phyloP scores from a whole-genome alignment of 352 stramenopile species.

The Phytophthora pinifolia region DNA sequence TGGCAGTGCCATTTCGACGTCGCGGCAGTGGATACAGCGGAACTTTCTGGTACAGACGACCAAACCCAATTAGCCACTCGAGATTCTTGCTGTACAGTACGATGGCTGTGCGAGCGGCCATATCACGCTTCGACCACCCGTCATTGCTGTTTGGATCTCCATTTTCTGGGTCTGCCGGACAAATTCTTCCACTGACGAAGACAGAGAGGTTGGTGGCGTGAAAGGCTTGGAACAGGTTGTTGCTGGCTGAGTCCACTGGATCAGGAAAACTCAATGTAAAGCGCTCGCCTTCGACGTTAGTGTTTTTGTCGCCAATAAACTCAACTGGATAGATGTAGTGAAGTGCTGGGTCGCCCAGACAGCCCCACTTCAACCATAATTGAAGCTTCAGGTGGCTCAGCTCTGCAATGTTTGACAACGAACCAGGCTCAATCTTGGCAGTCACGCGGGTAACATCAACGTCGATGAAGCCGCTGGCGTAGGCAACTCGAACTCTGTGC shows the following conservation, averaged over 20 bases:
- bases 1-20: conserved; percentile 1
- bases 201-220: conserved; percentile 38
- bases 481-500: conserved; percentile 35
- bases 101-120: conserved; percentile 53
- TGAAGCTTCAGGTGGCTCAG: conserved; percentile 52
- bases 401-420: conserved; percentile 61
- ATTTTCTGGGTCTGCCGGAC: conserved; percentile 22
- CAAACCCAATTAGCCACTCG: conserved; percentile 73
- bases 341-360: conserved; percentile 22
- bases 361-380: conserved; percentile 49
- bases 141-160: conserved; percentile 16
- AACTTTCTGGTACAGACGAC: conserved; percentile 45
- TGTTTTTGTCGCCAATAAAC: conserved; percentile 20
- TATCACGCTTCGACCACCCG: conserved; percentile 51
- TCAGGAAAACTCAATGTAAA: conserved; percentile 10
- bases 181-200: conserved; percentile 49
- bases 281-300: conserved; percentile 7
- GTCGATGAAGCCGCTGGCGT: conserved; percentile 32
- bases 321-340: conserved; percentile 58
- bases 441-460: conserved; percentile 48
- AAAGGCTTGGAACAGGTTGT: conserved; percentile 28
- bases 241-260: neutral
- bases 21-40: conserved; percentile 30
- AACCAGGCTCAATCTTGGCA: conserved; percentile 69
- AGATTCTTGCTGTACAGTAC: conserved; percentile 77